phyloP scores from a whole-genome alignment of 2,329 filamentous ascomycete species.

The Colletotrichum falcatum region DNA sequence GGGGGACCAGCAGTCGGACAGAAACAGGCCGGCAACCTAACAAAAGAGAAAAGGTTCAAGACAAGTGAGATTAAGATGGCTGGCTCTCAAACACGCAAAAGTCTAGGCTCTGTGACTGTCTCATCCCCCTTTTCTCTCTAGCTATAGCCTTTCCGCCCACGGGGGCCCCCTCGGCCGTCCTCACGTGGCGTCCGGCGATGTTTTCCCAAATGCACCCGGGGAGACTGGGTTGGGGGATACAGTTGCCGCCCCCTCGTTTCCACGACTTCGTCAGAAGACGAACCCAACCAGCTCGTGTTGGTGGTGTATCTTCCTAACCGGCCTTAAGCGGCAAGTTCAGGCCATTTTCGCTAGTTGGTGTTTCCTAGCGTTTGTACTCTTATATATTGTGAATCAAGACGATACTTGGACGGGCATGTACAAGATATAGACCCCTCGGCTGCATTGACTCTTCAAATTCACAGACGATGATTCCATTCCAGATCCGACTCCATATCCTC shows the following conservation, averaged over 20 bases:
- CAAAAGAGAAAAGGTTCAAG: background rate
- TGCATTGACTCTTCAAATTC: background rate
- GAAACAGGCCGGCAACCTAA: background rate
- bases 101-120: too few species aligned
- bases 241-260: background rate
- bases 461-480: background rate
- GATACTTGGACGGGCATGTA: too few species aligned
- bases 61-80: background rate
- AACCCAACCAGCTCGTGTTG: background rate
- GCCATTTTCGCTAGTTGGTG: background rate
- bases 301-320: background rate
- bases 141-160: background rate
- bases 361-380: too few species aligned
- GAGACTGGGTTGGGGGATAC: background rate
- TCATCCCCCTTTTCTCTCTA: background rate
- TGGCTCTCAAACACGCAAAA: background rate
- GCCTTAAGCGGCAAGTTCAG: background rate
- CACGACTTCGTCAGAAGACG: background rate
- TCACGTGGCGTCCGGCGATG: background rate
- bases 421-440: background rate
- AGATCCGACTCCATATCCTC: background rate
- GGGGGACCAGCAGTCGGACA: background rate
- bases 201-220: background rate
- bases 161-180: background rate
- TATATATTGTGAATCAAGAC: background rate